Evolutionary conservation across 495 filamentous ascomycete species (phyloP), one percentile per base, ranked within the genome.

Genomic region (Pyronema domesticum): DNA sequence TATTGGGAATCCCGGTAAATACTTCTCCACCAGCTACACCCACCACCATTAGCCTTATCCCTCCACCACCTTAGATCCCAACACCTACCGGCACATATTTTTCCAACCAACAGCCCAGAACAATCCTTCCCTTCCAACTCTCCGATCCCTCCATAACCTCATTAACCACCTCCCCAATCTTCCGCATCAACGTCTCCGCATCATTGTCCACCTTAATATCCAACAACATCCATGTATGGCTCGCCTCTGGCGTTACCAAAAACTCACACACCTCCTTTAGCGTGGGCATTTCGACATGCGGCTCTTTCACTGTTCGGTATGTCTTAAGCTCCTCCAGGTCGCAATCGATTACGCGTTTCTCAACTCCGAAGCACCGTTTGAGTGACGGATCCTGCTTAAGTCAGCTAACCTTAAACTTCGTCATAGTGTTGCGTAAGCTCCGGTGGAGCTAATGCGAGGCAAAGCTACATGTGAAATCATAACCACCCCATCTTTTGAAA

Each of bases 181-280:
- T 65, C 42, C 73, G 68, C 68, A 95, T 78, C 9, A 95, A 70
- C n/a, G 74, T 69, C 6, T 78, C 74, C 3, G 83, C 70, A 56
- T 89, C 74, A 60, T 93, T 82, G 62, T 82, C 74, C 10, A 86
- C 80, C 69, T 96, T 96, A 61, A 96, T 85, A 65, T 96, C 89
- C 0, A 96, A 72, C 43, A 96, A 66, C 3, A 89, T 49, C 89
- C 89, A 95, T 4, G 87, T 69, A 40, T 81, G 61, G 58, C 83
- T 78, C 8, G 71, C 51, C 0, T 68, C 75, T 13, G 80, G 79
- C 5, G 11, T 19, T 17, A 10, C 13, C 36, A 96, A 65, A 54
- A 80, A 89, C 43, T 76, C 71, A 1, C 95, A 70, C 40, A 95
- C 68, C 58, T 95, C 89, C n/a, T 64, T 51, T 14, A 96, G 68